These are phyloP conservation scores for Psilocybe subaeruginosa DNA, from an alignment of 768 basidiomycete species.

Conservation along the genomic window DNA sequence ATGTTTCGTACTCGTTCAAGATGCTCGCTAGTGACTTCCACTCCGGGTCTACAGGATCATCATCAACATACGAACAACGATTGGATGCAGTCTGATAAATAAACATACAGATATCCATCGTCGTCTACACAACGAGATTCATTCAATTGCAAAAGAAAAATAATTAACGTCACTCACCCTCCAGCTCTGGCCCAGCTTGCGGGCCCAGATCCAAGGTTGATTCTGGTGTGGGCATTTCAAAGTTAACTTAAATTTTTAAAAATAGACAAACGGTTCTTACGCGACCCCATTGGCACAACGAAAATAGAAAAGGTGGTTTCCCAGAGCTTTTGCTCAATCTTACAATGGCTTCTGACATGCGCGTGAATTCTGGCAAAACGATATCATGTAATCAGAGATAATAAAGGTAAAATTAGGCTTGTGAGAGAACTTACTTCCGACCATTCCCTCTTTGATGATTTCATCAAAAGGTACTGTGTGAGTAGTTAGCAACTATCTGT, in stretches of 20 bases:
- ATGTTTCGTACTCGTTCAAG: conserved; percentile 49
- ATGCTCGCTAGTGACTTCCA: conserved; percentile 58
- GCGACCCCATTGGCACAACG: conserved; percentile 71
- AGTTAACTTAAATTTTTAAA: background rate
- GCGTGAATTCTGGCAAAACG: conserved; percentile 50
- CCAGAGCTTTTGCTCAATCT: conserved; percentile 49
- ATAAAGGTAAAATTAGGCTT: background rate
- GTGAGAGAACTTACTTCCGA: conserved; percentile 46
- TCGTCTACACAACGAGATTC: conserved; percentile 38
- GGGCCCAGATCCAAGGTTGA: conserved; percentile 69
- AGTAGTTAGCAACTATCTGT: background rate
- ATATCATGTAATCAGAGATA: background rate
- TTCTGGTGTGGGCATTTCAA: conserved; percentile 28
- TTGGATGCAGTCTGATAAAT: background rate
- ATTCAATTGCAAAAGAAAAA: background rate
- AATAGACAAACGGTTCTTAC: conserved; percentile 35
- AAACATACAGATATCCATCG: conserved; percentile 47
- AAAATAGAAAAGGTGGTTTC: conserved; percentile 58
- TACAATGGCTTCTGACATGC: conserved; percentile 62
- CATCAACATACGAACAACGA: background rate
- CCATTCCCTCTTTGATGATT: conserved; percentile 55
- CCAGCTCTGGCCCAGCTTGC: conserved; percentile 64
- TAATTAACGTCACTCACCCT: conserved; percentile 42
- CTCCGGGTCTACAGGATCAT: conserved; percentile 28
- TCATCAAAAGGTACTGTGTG: conserved; percentile 51